These are phyloP conservation scores for Podospora australis DNA, from an alignment of 495 filamentous ascomycete genomes.

Conservation along the genomic window DNA sequence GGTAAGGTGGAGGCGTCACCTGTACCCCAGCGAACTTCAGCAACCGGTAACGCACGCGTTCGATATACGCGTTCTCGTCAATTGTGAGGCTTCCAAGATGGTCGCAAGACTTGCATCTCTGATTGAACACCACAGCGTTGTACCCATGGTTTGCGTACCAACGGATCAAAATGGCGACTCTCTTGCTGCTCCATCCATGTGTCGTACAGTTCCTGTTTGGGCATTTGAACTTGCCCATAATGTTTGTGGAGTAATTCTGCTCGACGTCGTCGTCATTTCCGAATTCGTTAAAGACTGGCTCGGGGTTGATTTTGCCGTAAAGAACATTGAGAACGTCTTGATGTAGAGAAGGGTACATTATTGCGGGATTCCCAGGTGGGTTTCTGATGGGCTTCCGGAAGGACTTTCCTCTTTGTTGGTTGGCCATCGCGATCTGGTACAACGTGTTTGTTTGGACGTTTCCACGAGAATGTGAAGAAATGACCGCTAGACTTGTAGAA, in stretches of 20 bases:
- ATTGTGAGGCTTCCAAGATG: constrained; percentile 18
- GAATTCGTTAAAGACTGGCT: too few species aligned
- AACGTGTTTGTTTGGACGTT: too few species aligned
- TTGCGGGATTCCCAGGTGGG: too few species aligned
- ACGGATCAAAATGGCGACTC: constrained; percentile 21
- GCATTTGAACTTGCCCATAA: constrained; percentile 25
- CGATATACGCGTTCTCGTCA: constrained; percentile 22
- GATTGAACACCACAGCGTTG: constrained; percentile 24
- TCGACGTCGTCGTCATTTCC: too few species aligned
- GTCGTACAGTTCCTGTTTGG: constrained; percentile 12
- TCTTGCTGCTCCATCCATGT: constrained; percentile 25
- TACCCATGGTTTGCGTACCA: constrained; percentile 21
- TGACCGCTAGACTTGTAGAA: too few species aligned
- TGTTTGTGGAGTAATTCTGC: constrained; percentile 17
- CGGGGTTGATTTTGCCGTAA: too few species aligned
- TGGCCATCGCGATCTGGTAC: too few species aligned
- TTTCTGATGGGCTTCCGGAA: too few species aligned
- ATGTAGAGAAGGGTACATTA: too few species aligned
- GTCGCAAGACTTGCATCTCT: constrained; percentile 22
- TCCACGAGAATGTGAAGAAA: too few species aligned
- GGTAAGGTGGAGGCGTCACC: constrained; percentile 11
- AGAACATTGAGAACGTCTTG: too few species aligned
- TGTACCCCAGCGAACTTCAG: constrained; percentile 25
- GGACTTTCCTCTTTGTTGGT: too few species aligned
- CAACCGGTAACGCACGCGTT: constrained; percentile 24